A percentile compares a stretch with the other conserved stretches of the same genome.
These are phyloP conservation scores for Geotrichum klebahnii DNA, from an alignment of 1,139 yeast species.

Conservation along the genomic window DNA sequence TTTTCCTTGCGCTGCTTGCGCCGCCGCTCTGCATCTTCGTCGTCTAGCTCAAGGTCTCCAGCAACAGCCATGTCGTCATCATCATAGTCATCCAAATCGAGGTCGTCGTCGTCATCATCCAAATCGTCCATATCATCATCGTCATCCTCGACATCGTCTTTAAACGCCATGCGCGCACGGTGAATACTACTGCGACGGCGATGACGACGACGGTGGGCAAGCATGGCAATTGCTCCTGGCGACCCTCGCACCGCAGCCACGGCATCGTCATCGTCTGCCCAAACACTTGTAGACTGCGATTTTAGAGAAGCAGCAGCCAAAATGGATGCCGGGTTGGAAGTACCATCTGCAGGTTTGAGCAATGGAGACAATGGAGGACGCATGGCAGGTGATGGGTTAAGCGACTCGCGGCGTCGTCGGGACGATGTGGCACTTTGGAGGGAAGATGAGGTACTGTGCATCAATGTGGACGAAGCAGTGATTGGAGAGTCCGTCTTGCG, in stretches of 20 bases:
- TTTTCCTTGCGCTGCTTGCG: constrained; percentile 15
- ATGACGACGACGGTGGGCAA: constrained; percentile 17
- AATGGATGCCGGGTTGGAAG: constrained; percentile 4
- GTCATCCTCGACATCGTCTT: constrained; percentile 16
- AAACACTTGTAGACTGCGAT: constrained; percentile 16
- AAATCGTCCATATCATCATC: constrained; percentile 20
- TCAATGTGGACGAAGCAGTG: constrained; percentile 4
- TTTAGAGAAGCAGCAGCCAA: constrained; percentile 13
- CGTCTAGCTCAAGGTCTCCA: constrained; percentile 22
- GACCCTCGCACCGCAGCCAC: constrained; percentile 13
- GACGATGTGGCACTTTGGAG: background rate
- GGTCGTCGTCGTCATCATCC: constrained; percentile 18
- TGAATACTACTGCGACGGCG: constrained; percentile 22
- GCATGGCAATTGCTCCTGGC: constrained; percentile 15
- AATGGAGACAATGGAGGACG: constrained; percentile 21
- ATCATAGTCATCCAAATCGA: constrained; percentile 18
- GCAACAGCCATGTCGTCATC: constrained; percentile 22
- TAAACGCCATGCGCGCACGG: constrained; percentile 21
- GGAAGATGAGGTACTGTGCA: background rate
- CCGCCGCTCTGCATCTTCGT: constrained; percentile 12
- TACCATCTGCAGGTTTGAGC: constrained; percentile 19
- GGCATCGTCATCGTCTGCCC: constrained; percentile 20
- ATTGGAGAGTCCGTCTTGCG: constrained; percentile 44
- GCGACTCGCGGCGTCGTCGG: constrained; percentile 9
- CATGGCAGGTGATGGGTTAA: constrained; percentile 5